Percentiles rank a stretch among this genome's conserved stretches.
Evolutionary conservation across 805 yeast species (phyloP).

Genomic region (Sugiyamaella boreocaroliniensis): DNA sequence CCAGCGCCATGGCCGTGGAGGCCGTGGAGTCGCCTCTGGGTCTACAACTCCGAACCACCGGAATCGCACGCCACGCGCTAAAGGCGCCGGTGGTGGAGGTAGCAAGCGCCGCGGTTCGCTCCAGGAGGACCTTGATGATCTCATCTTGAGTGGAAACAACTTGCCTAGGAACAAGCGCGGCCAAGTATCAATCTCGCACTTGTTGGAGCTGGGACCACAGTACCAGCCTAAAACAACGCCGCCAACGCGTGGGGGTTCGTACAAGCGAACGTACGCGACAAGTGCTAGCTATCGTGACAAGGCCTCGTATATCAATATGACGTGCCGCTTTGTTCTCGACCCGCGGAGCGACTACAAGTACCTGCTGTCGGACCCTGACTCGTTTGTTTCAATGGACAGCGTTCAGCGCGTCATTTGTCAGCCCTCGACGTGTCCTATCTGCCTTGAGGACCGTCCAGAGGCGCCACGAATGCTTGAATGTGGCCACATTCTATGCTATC

Average conservation of each 20-base stretch:
- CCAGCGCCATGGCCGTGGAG: background rate
- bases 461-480: conserved; percentile 95
- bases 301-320: conserved; percentile 56
- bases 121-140: conserved; percentile 3
- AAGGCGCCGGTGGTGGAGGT: background rate
- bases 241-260: background rate
- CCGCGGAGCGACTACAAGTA: conserved; percentile 46
- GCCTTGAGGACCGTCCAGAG: conserved; percentile 72
- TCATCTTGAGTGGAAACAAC: conserved; percentile 1
- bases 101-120: background rate
- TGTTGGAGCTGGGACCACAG: conserved; percentile 7
- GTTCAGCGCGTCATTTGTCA: conserved; percentile 68
- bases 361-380: conserved; percentile 67
- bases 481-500: conserved; percentile 85
- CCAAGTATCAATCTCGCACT: conserved; percentile 18
- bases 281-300: conserved; percentile 19
- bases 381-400: conserved; percentile 53
- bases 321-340: conserved; percentile 78
- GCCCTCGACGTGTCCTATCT: conserved; percentile 79
- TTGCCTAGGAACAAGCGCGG: conserved; percentile 15
- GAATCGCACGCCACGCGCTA: background rate
- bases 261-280: background rate
- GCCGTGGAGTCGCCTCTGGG: conserved; percentile 1
- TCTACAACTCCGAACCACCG: background rate
- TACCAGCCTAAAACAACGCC: background rate